Evolutionary conservation across 2,329 filamentous ascomycete species (phyloP), one percentile per base, ranked within the genome.

Genomic region (Botrytis sinoallii): DNA sequence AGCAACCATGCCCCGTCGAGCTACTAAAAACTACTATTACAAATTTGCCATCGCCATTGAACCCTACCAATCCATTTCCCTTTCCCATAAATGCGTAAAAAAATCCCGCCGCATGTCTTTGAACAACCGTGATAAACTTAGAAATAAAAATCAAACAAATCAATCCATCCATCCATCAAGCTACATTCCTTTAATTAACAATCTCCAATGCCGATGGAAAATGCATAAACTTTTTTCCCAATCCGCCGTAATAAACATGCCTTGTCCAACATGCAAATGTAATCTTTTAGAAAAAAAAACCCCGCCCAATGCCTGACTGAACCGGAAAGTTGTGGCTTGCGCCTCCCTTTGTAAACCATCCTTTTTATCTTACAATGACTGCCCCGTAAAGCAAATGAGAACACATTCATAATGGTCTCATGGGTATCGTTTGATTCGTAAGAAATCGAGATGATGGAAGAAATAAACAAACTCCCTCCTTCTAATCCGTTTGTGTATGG

Each of bases 391-490:
- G 66, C 71, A 70, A 69, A 59, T 73, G 68, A 66, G 63, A 73
- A 64, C 71, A 46, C 71, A 70, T 70, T 40, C 40, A 70, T 63
- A 22, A n/a, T 67, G 63, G 70, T 72, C 65, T 35, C 70, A 59
- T 70, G 65, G 74, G 72, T 73, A 74, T 75, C 72, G 63, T 71
- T 55, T 59, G 71, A 48, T 68, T 69, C 64, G 70, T 72, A 72
- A 72, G 70, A 72, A 72, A 74, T 64, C 52, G 64, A 66, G 57
- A 64, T 64, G 69, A 74, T 68, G 52, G 64, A 73, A 68, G 60
- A 77, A 74, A 73, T 64, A 72, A 64, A 68, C 70, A 72, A 73
- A 75, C 67, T 71, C 73, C 74, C 72, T 65, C 71, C 46, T 35
- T 59, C 73, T 70, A 61, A 65, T 65, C 72, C 61, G 46, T 60